Base-by-base conservation (phyloP, 2,329 filamentous ascomycete species). In the Aspergillus candidus region DNA sequence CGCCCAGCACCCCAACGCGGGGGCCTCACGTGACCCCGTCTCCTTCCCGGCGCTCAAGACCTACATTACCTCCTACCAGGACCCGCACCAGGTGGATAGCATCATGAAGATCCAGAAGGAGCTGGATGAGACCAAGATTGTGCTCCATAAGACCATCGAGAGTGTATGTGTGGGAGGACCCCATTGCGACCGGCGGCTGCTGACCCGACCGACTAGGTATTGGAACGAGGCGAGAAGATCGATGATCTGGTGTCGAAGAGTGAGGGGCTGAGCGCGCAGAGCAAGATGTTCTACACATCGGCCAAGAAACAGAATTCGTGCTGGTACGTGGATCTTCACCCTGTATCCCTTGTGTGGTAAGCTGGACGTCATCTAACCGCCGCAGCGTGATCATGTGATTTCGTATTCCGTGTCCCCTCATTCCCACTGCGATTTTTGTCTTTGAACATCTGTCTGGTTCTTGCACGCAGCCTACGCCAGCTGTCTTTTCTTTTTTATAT, bases 51-150 rank as follows among this genome's bases (percentile, higher is more conserved):
- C 78, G 63, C 76, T 97, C 44, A 83, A 87, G 66, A 84, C 88
- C 34, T 94, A 94, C 69, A 76, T 86, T 40, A 63, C 69, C 33
- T 82, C 84, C 55, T 94, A 89, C 72, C 87, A 95, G 72, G 86
- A 96, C 66, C 89, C 91, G 11, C 76, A 83, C 61, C 79, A 94
- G 71, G 90, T 88, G 54, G 89, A 94, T 72, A 91, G 84, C 69
- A 94, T 97, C 64, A 80, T 88, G 75, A 90, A 88, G 77, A 96
- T 98, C 59, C 91, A 97, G 70, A 86, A 88, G 72, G 89, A 98
- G 73, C 77, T 98, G 49, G 90, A 97, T 62, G 90, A 96, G 76
- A 97, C 91, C 49, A 97, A 96, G 79, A 90, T 94, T 62, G 84
- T 95, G 47, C 76, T 98, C 58, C 89, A 97, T 73, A 94, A 97